These are phyloP conservation scores for Tephrocybe sp. DNA, from an alignment of 768 basidiomycete genomes.

Conservation along the genomic window DNA sequence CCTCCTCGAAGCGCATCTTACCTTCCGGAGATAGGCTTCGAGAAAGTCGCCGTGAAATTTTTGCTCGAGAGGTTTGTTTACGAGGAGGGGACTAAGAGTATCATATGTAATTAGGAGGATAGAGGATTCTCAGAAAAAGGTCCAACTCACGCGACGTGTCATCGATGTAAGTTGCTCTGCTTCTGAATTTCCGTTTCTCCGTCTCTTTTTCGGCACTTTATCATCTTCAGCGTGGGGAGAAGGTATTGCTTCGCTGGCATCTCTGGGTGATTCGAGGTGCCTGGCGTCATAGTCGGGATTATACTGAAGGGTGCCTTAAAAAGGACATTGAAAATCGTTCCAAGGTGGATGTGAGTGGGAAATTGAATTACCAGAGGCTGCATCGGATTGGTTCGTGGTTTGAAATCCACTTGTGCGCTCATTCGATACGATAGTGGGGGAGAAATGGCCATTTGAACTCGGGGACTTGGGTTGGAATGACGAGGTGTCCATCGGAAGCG, in stretches of 20 bases:
- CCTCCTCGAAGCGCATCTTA: slow-evolving; percentile 33
- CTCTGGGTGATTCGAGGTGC: slow-evolving; percentile 35
- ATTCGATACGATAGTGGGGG: slow-evolving; percentile 15
- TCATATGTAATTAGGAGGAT: neutral
- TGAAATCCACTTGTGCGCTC: slow-evolving; percentile 7
- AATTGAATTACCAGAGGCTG: slow-evolving; percentile 10
- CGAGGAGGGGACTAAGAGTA: slow-evolving; percentile 39
- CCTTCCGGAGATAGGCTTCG: slow-evolving; percentile 24
- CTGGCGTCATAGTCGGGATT: slow-evolving; percentile 26
- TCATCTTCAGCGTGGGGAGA: slow-evolving; percentile 25
- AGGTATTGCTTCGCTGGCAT: slow-evolving; percentile 34
- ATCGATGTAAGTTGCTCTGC: slow-evolving; percentile 46
- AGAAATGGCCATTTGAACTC: slow-evolving; percentile 20
- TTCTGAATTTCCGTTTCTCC: slow-evolving; percentile 47
- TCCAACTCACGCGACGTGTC: slow-evolving; percentile 52
- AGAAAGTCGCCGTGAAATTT: slow-evolving; percentile 28
- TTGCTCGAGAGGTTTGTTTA: slow-evolving; percentile 38
- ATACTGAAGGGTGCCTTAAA: slow-evolving; percentile 26
- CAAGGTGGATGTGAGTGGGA: slow-evolving; percentile 11
- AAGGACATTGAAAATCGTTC: slow-evolving; percentile 4
- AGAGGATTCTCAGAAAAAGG: neutral
- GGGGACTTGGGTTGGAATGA: slow-evolving; percentile 17
- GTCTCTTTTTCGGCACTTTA: slow-evolving; percentile 44
- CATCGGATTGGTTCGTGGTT: slow-evolving; percentile 8
- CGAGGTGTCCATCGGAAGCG: slow-evolving; percentile 18